These are phyloP conservation scores for Aspergillus costaricaensis DNA, from an alignment of 2,329 filamentous ascomycete genomes.

Conservation along the genomic window DNA sequence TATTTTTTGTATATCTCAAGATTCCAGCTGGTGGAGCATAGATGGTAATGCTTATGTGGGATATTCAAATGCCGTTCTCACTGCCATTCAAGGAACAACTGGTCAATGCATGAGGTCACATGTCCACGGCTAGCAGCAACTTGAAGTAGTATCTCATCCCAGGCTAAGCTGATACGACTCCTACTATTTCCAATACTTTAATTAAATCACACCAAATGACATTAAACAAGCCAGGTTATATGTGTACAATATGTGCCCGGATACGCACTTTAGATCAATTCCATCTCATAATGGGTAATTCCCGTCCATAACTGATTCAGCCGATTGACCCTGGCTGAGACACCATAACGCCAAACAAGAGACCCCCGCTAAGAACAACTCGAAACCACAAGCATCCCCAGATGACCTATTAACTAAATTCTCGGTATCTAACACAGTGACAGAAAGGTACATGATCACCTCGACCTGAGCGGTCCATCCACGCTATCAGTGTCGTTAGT, in stretches of 20 bases:
- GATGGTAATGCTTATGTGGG: no score
- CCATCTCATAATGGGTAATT: background rate
- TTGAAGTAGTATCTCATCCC: no score
- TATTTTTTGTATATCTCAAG: no score
- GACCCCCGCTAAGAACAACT: background rate
- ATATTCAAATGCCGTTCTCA: no score
- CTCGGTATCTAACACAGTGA: slow-evolving; percentile 18
- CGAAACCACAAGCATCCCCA: no score
- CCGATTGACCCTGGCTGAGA: background rate
- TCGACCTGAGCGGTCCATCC: slow-evolving; percentile 19
- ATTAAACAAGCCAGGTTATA: background rate
- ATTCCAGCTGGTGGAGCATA: no score
- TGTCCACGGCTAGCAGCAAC: no score
- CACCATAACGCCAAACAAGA: slow-evolving; percentile 6
- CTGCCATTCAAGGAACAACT: no score
- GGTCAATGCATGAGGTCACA: no score
- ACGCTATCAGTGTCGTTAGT: slow-evolving; percentile 22
- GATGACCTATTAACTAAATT: background rate
- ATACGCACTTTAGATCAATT: background rate
- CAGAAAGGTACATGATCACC: slow-evolving; percentile 16
- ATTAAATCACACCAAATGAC: background rate
- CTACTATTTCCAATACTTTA: background rate
- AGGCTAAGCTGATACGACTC: no score
- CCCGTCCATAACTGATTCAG: background rate
- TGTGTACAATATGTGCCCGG: background rate